These are phyloP conservation scores for Cronartium ribicola DNA, from an alignment of 1,284 basidiomycete genomes.

Conservation along the genomic window DNA sequence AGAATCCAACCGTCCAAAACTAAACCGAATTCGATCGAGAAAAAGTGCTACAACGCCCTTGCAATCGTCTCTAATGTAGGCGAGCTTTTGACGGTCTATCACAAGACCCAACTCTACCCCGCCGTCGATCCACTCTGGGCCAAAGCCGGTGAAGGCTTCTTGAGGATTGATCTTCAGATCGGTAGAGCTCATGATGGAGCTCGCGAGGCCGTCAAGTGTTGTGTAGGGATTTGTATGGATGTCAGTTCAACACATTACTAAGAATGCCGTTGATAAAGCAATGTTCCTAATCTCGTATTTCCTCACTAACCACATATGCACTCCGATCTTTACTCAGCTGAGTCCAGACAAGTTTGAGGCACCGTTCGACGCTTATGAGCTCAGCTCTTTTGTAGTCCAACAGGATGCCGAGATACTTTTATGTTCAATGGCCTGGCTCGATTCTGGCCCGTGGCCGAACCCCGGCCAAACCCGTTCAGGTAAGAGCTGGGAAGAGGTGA, in stretches of 20 bases:
- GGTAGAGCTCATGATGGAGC: slow-evolving; percentile 8
- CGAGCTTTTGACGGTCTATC: slow-evolving; percentile 22
- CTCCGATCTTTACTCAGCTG: background rate
- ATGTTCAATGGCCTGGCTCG: slow-evolving; percentile 36
- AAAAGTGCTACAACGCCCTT: slow-evolving; percentile 23
- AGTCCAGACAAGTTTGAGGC: slow-evolving; percentile 33
- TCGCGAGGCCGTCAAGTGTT: slow-evolving; percentile 23
- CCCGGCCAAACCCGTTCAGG: slow-evolving; percentile 13
- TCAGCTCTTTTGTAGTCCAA: slow-evolving; percentile 30
- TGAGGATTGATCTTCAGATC: slow-evolving; percentile 23
- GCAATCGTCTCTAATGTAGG: slow-evolving; percentile 30
- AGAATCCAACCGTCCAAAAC: background rate
- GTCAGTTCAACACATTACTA: no score
- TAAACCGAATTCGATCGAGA: background rate
- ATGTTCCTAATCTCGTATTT: no score
- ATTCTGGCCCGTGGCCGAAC: slow-evolving; percentile 15
- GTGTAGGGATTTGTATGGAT: slow-evolving; percentile 40
- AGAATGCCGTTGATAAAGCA: no score
- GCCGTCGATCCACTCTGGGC: slow-evolving; percentile 37
- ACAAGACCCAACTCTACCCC: slow-evolving; percentile 38
- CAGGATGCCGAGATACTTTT: slow-evolving; percentile 23
- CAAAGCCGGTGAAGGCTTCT: slow-evolving; percentile 27
- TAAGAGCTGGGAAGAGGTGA: slow-evolving; percentile 23
- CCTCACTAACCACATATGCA: no score
- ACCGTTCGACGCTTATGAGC: slow-evolving; percentile 36